Conservation (phyloP, 2,329 filamentous ascomycete genomes). For the Aspergillus tubingensis region DNA sequence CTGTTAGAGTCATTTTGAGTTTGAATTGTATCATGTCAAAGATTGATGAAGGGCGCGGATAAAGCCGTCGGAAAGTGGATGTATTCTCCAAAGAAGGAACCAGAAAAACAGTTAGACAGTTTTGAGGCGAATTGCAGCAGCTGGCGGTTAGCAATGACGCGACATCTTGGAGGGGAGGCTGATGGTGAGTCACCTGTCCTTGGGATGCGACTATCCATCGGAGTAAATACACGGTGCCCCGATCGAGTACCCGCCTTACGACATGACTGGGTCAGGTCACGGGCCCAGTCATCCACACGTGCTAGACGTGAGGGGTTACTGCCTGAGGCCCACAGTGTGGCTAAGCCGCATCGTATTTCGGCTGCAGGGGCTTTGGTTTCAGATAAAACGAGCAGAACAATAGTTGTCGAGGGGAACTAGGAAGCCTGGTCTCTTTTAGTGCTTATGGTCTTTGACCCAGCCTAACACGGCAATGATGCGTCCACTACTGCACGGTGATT, state of each 20-base stretch:
- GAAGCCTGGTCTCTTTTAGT: neutral
- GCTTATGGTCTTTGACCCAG: neutral
- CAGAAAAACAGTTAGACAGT: neutral
- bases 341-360: neutral
- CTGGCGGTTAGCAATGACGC: neutral
- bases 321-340: neutral
- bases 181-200: neutral
- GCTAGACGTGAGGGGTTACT: neutral
- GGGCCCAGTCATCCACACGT: neutral
- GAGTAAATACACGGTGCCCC: neutral
- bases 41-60: neutral
- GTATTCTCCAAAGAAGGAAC: neutral
- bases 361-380: conserved; percentile 2
- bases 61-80: neutral
- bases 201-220: neutral
- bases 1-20: neutral
- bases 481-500: neutral
- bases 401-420: neutral
- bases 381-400: conserved; percentile 5
- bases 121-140: neutral
- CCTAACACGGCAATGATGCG: neutral
- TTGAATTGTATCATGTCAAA: neutral
- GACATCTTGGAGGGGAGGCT: neutral
- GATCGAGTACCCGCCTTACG: neutral
- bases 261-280: conserved; percentile 15